Evolutionary conservation across 139 green algal species (phyloP).

Genomic region (Chlamydomonas incerta): DNA sequence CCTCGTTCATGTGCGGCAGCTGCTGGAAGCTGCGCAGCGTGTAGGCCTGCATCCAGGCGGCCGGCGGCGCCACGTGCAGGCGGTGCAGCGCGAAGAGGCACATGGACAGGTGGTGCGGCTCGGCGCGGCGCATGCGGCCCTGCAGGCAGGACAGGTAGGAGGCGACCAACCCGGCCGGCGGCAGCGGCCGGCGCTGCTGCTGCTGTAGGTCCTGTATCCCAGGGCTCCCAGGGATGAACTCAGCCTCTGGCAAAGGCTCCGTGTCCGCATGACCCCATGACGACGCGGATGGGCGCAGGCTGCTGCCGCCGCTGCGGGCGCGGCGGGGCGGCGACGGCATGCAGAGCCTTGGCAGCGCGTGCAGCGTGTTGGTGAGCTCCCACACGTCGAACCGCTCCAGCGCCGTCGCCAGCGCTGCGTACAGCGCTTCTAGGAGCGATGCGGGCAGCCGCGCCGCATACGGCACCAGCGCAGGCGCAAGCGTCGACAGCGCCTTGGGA

Average conservation of each 20-base stretch:
- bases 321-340: background rate
- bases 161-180: background rate
- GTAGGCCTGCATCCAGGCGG: constrained; percentile 20
- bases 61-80: background rate
- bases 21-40: background rate
- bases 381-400: background rate
- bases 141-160: constrained; percentile 33
- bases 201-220: no score
- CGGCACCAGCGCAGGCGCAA: background rate
- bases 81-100: constrained; percentile 4
- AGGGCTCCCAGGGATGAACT: no score
- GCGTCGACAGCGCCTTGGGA: background rate
- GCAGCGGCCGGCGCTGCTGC: background rate
- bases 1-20: constrained; percentile 20
- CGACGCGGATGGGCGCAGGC: no score
- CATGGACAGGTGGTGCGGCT: constrained; percentile 35
- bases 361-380: constrained; percentile 13
- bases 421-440: constrained; percentile 8
- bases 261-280: no score
- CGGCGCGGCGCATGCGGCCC: constrained; percentile 16
- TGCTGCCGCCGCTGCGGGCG: background rate
- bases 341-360: constrained; percentile 2
- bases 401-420: background rate
- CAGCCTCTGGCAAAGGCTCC: no score
- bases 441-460: constrained; percentile 3